A percentile compares a stretch with the other conserved stretches of the same genome.
Evolutionary conservation across 2,329 filamentous ascomycete species (phyloP).

Genomic region (Monosporascus ibericus): DNA sequence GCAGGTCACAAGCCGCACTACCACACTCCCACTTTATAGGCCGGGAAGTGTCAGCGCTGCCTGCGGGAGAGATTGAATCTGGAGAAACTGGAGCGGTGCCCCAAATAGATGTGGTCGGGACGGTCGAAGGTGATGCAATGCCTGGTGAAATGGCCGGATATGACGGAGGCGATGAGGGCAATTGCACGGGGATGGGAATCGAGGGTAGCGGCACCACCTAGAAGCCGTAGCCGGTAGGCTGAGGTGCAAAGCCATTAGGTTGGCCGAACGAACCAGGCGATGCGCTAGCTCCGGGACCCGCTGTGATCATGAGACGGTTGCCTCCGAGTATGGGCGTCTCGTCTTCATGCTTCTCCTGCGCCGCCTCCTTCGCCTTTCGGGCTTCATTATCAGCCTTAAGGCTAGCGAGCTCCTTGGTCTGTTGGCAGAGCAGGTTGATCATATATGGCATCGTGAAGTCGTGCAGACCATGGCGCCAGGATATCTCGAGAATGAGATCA

Average conservation of each 20-base stretch:
- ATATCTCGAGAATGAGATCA: constrained; percentile 89
- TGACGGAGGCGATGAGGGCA: background rate
- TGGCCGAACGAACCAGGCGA: constrained; percentile 68
- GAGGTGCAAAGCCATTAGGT: constrained; percentile 82
- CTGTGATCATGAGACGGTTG: constrained; percentile 89
- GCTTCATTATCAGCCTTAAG: constrained; percentile 96
- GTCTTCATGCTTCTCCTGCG: constrained; percentile 79
- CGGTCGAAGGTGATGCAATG: background rate
- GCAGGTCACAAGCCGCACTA: background rate
- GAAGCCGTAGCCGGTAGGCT: constrained; percentile 73
- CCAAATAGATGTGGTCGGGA: background rate
- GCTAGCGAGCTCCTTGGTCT: constrained; percentile 75
- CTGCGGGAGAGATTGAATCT: background rate
- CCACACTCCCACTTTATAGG: background rate
- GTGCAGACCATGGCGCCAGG: constrained; percentile 88
- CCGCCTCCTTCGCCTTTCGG: constrained; percentile 69
- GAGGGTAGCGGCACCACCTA: constrained; percentile 29
- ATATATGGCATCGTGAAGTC: constrained; percentile 99
- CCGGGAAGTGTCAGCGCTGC: background rate
- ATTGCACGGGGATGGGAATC: background rate
- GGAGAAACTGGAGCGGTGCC: background rate
- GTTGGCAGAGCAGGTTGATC: constrained; percentile 95
- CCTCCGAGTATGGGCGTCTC: constrained; percentile 89
- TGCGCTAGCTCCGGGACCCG: constrained; percentile 60
- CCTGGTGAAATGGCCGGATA: background rate